Conservation (phyloP, 1,284 basidiomycete species). For the Chalciporus piperatoides region DNA sequence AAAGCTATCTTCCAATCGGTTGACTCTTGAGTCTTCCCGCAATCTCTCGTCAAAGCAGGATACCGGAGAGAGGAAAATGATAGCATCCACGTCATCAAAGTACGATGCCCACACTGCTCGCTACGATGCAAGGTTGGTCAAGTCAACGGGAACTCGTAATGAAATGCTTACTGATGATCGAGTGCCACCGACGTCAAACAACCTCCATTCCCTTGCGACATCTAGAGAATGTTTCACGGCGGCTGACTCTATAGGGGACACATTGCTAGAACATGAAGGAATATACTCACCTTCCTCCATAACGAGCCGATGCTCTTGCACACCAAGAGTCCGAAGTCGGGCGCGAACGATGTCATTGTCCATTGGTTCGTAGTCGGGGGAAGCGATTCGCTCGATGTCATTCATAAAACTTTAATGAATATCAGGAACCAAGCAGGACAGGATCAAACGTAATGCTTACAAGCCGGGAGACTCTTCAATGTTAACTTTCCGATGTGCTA, state of each 20-base stretch:
- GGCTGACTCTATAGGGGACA: not conserved
- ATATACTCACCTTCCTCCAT: conserved; percentile 57
- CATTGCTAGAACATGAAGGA: not conserved
- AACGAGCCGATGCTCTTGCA: conserved; percentile 67
- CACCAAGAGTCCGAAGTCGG: conserved; percentile 64
- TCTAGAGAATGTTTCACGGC: conserved; percentile 21
- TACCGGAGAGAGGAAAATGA: conserved; percentile 68
- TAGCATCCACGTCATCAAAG: conserved; percentile 69
- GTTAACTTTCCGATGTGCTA: conserved; percentile 46
- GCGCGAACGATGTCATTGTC: conserved; percentile 72
- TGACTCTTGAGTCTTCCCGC: conserved; percentile 62
- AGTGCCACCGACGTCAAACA: conserved; percentile 74
- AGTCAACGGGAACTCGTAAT: conserved; percentile 2
- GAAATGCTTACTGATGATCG: conserved; percentile 53
- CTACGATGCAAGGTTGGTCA: conserved; percentile 32
- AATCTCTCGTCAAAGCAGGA: conserved; percentile 72
- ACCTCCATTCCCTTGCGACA: conserved; percentile 55
- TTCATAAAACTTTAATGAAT: conserved; percentile 46
- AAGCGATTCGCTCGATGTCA: conserved; percentile 62
- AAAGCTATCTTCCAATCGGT: conserved; percentile 70
- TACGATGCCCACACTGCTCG: conserved; percentile 69
- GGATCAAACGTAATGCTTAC: conserved; percentile 40
- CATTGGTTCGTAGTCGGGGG: conserved; percentile 55
- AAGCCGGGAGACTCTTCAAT: conserved; percentile 67
- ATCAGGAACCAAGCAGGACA: conserved; percentile 5